These are phyloP conservation scores for Cymbidium sinense DNA, from an alignment of 106 monocot genomes.

Conservation along the genomic window DNA sequence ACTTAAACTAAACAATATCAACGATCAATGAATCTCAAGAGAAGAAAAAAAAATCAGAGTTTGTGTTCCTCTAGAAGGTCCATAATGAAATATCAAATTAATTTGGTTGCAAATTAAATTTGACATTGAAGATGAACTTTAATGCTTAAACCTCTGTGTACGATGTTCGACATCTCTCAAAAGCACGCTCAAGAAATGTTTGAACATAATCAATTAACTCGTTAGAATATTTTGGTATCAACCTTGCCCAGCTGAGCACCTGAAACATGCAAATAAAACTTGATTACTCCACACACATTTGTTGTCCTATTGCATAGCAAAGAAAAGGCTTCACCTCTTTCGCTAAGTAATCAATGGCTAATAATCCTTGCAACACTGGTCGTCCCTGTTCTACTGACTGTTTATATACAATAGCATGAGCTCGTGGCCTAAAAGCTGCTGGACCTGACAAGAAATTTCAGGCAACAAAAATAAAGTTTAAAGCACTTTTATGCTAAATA, in stretches of 20 bases:
- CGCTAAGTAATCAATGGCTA: slow-evolving; percentile 81
- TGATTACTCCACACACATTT: not conserved
- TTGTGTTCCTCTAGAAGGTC: not conserved
- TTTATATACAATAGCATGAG: slow-evolving; percentile 53
- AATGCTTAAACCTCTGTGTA: slow-evolving; percentile 76
- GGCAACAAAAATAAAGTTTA: not conserved
- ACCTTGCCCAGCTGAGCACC: slow-evolving; percentile 89
- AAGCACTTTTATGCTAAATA: not conserved
- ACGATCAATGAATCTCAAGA: not conserved
- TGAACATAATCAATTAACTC: slow-evolving; percentile 96
- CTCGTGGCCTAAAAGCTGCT: slow-evolving; percentile 89
- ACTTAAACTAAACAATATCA: not conserved
- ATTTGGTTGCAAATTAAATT: not conserved
- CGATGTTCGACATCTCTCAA: slow-evolving; percentile 89
- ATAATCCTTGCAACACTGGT: slow-evolving; percentile 88
- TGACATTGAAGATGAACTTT: not conserved
- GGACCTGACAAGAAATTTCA: slow-evolving; percentile 52
- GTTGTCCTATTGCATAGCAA: not conserved
- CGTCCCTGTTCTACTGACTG: slow-evolving; percentile 71
- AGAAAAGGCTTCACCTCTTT: slow-evolving; percentile 60
- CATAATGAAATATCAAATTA: slow-evolving; percentile 3
- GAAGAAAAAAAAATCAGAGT: not conserved
- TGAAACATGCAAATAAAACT: slow-evolving; percentile 21
- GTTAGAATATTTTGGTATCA: slow-evolving; percentile 88
- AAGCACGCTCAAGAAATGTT: slow-evolving; percentile 87